These are phyloP conservation scores for Sporisorium sorghi DNA, from an alignment of 1,284 basidiomycete genomes.

Conservation along the genomic window DNA sequence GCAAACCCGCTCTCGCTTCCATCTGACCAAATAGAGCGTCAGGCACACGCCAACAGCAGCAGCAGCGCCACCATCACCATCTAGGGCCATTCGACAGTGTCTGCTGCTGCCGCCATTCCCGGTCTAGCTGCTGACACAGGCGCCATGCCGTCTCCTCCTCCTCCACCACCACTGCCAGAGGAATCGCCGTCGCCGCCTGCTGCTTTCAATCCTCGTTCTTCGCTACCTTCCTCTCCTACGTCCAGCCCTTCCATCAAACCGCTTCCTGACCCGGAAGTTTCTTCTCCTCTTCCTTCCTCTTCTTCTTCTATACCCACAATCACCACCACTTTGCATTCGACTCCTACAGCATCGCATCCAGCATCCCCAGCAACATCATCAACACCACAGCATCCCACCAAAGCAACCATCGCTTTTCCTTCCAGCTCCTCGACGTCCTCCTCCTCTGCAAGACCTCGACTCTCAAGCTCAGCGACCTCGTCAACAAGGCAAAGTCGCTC, in stretches of 20 bases:
- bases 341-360: slow-evolving; percentile 12
- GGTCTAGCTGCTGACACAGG: slow-evolving; percentile 3
- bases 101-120: slow-evolving; percentile 4
- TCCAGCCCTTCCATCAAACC: background rate
- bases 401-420: slow-evolving; percentile 22
- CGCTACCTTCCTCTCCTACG: slow-evolving; percentile 8
- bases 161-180: background rate
- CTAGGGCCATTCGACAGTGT: background rate
- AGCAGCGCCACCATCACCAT: background rate
- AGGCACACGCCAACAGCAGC: background rate
- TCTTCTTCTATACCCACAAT: slow-evolving; percentile 12
- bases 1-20: slow-evolving; percentile 3
- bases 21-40: background rate
- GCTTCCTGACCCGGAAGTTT: too few species aligned
- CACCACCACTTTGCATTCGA: slow-evolving; percentile 8
- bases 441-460: background rate
- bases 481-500: slow-evolving; percentile 30
- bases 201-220: slow-evolving; percentile 13
- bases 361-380: slow-evolving; percentile 1
- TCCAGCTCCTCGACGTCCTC: background rate
- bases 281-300: background rate
- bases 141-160: slow-evolving; percentile 9
- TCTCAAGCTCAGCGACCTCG: slow-evolving; percentile 22
- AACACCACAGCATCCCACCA: slow-evolving; percentile 8
- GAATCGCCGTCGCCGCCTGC: slow-evolving; percentile 9